Evolutionary conservation across 1,284 basidiomycete species (phyloP), one percentile per base, ranked within the genome.

Genomic region (Testicularia cyperi): DNA sequence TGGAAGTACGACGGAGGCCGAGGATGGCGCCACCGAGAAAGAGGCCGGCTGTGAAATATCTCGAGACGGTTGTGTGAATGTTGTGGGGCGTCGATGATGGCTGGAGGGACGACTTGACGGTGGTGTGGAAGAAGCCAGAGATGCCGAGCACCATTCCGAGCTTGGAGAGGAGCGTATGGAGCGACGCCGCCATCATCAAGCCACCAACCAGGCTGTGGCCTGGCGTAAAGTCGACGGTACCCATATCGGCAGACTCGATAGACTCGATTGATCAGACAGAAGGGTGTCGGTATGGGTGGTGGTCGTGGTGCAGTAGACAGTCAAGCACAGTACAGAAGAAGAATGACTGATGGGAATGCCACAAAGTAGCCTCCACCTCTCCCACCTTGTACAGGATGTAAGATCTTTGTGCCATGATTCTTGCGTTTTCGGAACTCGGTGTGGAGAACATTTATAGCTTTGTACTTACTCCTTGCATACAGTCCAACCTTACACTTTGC

Each of bases 71-170:
- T 4, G 55, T 36, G n/a, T 52, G 42, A 13, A 58, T 61, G 37
- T 37, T 5, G 48, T 40, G 24, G 19, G n/a, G 6, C 46, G 31
- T 15, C 9, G 40, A 22, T 18, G 16, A 3, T 5, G 32, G 2
- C 13, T 21, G 16, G 18, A 13, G 5, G 46, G 23, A 14, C 6
- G 38, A 21, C 2, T 49, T 22, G 14, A 71, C 40, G 2, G 52
- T 44, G 2, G 61, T 44, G 47, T 77, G 74, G 12, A 70, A 61
- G 42, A 75, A 61, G 23, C 73, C 74, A 12, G 57, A 64, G 27
- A 72, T 68, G 35, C 74, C 74, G 14, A 77, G 57, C 21, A 73
- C 53, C 23, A 57, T 39, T 5, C 74, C 74, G 2, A 72, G 39
- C 9, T 57, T 41, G 16, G 51, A 35, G 14, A 72, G 57, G 4